A percentile compares a stretch with the other conserved stretches of the same genome.
Conservation (phyloP, 495 filamentous ascomycete genomes). For the Tuber brumale region DNA sequence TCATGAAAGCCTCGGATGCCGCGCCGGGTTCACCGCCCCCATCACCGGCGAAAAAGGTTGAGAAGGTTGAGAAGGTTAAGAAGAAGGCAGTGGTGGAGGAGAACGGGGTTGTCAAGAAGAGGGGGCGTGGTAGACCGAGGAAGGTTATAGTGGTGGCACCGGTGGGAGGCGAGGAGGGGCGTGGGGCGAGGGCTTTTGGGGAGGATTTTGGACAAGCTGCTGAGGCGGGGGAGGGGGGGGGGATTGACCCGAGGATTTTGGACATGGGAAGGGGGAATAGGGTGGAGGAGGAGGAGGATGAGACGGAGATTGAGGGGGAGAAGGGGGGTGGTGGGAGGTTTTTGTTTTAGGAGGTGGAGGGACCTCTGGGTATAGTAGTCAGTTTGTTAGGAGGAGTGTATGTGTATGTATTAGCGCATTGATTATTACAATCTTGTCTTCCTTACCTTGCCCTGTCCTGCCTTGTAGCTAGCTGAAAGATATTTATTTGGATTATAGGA, state of each 20-base stretch:
- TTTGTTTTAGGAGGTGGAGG: background rate
- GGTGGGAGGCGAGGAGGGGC: background rate
- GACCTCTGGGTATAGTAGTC: background rate
- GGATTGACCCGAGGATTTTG: background rate
- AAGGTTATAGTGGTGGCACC: background rate
- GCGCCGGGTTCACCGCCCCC: background rate
- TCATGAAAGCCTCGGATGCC: background rate
- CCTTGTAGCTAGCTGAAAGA: background rate
- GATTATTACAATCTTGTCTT: background rate
- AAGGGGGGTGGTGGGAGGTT: background rate
- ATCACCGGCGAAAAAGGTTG: background rate
- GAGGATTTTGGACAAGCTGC: background rate
- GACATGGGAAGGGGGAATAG: background rate
- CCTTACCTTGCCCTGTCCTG: too few relatives aligned
- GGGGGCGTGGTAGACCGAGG: conserved; percentile 25
- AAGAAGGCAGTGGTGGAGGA: background rate
- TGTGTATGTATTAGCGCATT: background rate
- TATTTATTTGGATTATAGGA: background rate
- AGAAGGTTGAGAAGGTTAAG: conserved; percentile 21
- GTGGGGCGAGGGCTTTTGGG: background rate
- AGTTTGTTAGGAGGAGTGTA: background rate
- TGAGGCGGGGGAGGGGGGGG: background rate
- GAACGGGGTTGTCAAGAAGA: conserved; percentile 12
- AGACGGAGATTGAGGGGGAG: conserved; percentile 4
- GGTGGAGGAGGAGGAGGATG: background rate